Percentiles rank a stretch among this genome's conserved stretches.
These are phyloP conservation scores for Candida maesae DNA, from an alignment of 805 yeast species.

Conservation along the genomic window DNA sequence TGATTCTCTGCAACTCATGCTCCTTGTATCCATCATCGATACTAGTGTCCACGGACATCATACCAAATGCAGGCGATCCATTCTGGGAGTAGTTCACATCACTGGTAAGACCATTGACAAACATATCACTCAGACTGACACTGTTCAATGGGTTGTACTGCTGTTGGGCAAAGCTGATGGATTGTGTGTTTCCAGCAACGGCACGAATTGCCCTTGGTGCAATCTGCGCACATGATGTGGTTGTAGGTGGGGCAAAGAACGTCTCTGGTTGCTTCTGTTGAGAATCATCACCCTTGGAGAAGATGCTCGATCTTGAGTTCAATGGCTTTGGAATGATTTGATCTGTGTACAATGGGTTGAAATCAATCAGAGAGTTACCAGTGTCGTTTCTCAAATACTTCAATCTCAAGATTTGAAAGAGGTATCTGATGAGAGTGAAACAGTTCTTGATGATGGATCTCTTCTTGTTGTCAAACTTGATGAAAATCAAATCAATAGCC, in stretches of 20 bases:
- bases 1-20: slow-evolving; percentile 28
- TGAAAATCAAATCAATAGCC: slow-evolving; percentile 30
- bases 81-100: slow-evolving; percentile 16
- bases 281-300: slow-evolving; percentile 5
- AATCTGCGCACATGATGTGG: slow-evolving; percentile 31
- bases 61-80: not conserved
- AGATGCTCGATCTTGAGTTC: slow-evolving; percentile 16
- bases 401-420: slow-evolving; percentile 30
- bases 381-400: slow-evolving; percentile 26
- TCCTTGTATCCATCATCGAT: slow-evolving; percentile 27
- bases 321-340: slow-evolving; percentile 28
- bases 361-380: slow-evolving; percentile 18
- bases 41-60: slow-evolving; percentile 3
- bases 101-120: slow-evolving; percentile 25
- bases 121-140: slow-evolving; percentile 27
- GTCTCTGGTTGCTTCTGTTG: slow-evolving; percentile 6
- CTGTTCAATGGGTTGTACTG: slow-evolving; percentile 18
- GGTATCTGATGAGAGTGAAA: slow-evolving; percentile 30
- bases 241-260: slow-evolving; percentile 14
- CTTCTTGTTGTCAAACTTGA: slow-evolving; percentile 32
- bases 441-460: slow-evolving; percentile 32
- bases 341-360: slow-evolving; percentile 24
- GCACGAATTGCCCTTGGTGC: slow-evolving; percentile 32
- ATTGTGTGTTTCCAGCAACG: slow-evolving; percentile 19
- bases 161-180: slow-evolving; percentile 19